Evolutionary conservation across 2,329 filamentous ascomycete species (phyloP).

Genomic region (Fusarium scirpi): DNA sequence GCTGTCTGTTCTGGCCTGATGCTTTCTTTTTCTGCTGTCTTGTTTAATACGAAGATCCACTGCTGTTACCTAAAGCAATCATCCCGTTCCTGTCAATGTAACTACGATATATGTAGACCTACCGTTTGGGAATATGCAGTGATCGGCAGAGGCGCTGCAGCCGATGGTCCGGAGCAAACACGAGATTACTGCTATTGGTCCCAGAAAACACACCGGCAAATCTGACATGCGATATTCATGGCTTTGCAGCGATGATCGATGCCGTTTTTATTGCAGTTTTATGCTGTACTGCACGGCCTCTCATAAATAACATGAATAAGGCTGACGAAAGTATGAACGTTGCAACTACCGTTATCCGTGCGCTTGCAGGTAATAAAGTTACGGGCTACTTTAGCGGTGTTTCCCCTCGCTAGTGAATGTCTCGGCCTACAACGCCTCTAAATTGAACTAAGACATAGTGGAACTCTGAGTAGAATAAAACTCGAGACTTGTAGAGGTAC

Average conservation of each 20-base stretch:
- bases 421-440: background rate
- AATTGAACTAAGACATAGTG: background rate
- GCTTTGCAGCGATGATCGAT: conserved; percentile 7
- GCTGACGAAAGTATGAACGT: background rate
- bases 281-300: background rate
- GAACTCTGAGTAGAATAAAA: background rate
- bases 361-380: background rate
- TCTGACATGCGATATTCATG: background rate
- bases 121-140: background rate
- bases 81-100: conserved; percentile 8
- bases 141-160: conserved; percentile 15
- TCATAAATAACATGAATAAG: background rate
- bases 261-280: background rate
- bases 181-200: background rate
- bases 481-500: background rate
- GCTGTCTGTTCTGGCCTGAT: background rate
- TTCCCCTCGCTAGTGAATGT: background rate
- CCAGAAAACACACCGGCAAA: background rate
- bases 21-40: background rate
- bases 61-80: background rate
- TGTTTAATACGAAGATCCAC: background rate
- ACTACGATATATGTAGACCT: background rate
- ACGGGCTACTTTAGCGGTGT: background rate
- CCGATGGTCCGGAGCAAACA: conserved; percentile 10
- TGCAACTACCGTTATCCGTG: background rate